These are phyloP conservation scores for Fagus crenata DNA, from an alignment of 306 rosid genomes.

Conservation along the genomic window DNA sequence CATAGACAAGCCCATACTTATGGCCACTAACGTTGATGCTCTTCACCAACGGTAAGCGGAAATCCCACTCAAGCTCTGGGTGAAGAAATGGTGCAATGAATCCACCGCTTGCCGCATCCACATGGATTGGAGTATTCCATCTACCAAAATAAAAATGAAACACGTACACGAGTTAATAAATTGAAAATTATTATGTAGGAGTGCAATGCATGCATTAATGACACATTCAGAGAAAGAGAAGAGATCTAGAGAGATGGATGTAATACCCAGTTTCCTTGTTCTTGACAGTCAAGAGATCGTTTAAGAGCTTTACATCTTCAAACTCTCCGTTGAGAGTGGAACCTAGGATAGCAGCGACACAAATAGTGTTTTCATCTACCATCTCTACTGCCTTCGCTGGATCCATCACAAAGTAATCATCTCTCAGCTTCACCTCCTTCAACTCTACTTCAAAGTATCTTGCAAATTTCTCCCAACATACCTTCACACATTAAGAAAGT, in stretches of 20 bases:
- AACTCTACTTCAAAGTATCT: conserved; percentile 94
- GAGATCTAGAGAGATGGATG: conserved; percentile 4
- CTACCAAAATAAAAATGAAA: conserved; percentile 32
- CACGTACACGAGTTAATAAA: background rate
- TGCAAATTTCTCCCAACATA: conserved; percentile 98
- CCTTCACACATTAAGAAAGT: conserved; percentile 39
- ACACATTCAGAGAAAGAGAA: background rate
- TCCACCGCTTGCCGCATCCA: conserved; percentile 96
- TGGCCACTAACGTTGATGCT: conserved; percentile 95
- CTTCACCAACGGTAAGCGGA: conserved; percentile 78
- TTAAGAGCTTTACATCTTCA: conserved; percentile 84
- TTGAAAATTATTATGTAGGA: background rate
- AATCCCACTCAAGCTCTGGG: conserved; percentile 92
- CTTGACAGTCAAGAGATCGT: conserved; percentile 69
- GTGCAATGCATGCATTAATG: background rate
- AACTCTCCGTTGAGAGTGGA: conserved; percentile 95
- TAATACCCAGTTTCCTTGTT: conserved; percentile 73
- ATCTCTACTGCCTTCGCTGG: conserved; percentile 77
- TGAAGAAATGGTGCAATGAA: conserved; percentile 89
- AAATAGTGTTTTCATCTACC: conserved; percentile 95
- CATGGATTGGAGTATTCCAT: conserved; percentile 98
- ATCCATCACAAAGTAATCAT: conserved; percentile 79
- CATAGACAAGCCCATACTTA: conserved; percentile 90
- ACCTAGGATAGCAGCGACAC: conserved; percentile 94
- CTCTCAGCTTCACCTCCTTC: conserved; percentile 79